Base-by-base conservation (phyloP, 305 asterid species). In the Fraxinus platypoda region DNA sequence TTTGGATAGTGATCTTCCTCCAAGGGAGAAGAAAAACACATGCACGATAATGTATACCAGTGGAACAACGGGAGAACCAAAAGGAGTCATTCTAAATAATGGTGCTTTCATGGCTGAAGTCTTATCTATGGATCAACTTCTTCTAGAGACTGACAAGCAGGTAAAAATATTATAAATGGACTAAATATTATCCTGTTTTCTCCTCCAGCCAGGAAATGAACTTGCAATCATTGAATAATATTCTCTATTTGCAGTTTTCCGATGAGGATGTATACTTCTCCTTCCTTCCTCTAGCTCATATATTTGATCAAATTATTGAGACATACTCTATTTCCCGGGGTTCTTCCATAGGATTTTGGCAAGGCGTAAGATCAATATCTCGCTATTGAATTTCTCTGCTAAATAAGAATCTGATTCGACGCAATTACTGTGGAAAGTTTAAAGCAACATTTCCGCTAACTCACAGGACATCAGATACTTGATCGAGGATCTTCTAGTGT, bases 1-100 rank as follows among this genome's bases (percentile, higher is more conserved):
- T 78, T 81, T 83, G 70, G 91, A 88, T 57, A 88, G 74, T n/a
- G 84, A 90, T 74, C 90, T 95, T 35, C 97, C 97, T 59, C 81
- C 91, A 0, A 93, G 91, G 80, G 81, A 81, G 84, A 93, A 88
- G 90, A 86, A 87, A 2, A 93, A 91, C 46, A 83, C 81, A 6
- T 94, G 97, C 88, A 94, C 94, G 1, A 91, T 95, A 87, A 95
- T 95, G 98, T 95, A 95, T 85, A 95, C 98, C 0, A 95, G 98
- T 80, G 98, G 98, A 83, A 95, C 98, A 19, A 95, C 97, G 0
- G 99, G 99, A 74, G 99, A 95, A 80, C 99, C 99, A 6, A 95
- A 95, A 75, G 99, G 99, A 2, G 99, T 95, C 83, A 87, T 95
- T 83, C 88, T 95, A 74, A 84, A 83, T 77, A 94, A 90, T 17